A percentile compares a stretch with the other conserved stretches of the same genome.
Conservation (phyloP, 768 basidiomycete species). For the Xerocomellus intermedius region DNA sequence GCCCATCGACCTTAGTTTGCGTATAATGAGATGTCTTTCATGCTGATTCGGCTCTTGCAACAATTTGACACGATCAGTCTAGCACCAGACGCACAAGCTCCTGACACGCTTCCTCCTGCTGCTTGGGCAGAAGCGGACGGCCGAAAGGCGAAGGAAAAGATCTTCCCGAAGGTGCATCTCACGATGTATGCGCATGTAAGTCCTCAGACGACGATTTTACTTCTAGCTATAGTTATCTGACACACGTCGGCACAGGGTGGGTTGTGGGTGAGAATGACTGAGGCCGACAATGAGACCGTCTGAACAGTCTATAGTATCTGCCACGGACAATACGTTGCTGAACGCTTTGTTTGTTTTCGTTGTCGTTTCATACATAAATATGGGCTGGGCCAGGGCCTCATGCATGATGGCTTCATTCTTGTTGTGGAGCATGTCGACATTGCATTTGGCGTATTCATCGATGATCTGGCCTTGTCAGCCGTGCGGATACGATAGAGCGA, state of each 20-base stretch:
- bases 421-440: too few species aligned
- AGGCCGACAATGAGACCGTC: slow-evolving; percentile 8
- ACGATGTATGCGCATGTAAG: slow-evolving; percentile 52
- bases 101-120: slow-evolving; percentile 43
- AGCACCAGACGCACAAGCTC: slow-evolving; percentile 45
- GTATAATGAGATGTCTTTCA: slow-evolving; percentile 60
- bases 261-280: slow-evolving; percentile 49
- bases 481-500: too few species aligned
- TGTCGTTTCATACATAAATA: not conserved
- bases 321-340: too few species aligned
- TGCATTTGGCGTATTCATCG: too few species aligned
- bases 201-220: not conserved
- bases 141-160: slow-evolving; percentile 48
- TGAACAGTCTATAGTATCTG: not conserved
- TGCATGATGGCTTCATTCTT: too few species aligned
- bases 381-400: too few species aligned
- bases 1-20: slow-evolving; percentile 40
- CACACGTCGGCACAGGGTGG: slow-evolving; percentile 41
- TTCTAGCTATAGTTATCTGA: not conserved
- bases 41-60: slow-evolving; percentile 63
- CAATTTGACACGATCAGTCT: slow-evolving; percentile 49
- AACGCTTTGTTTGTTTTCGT: not conserved
- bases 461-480: too few species aligned
- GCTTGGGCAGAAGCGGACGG: slow-evolving; percentile 47
- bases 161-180: slow-evolving; percentile 52